Base-by-base conservation (phyloP, 306 rosid genomes). In the Citrullus colocynthis region DNA sequence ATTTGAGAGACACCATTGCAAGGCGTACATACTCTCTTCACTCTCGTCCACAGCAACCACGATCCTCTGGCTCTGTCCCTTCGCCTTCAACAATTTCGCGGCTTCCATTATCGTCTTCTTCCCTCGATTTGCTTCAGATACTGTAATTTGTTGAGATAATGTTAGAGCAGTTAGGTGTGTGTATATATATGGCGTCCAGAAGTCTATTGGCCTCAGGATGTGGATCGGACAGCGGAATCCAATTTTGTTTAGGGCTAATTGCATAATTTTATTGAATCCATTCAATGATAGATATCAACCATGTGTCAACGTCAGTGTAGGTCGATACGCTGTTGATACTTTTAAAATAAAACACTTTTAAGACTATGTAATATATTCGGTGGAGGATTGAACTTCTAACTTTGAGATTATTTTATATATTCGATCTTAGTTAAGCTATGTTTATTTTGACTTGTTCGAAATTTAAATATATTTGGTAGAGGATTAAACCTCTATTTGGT, bases 1-100 rank as follows among this genome's bases (percentile, higher is more conserved):
- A 74, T 86, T 87, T 9, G 78, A 72, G 42, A 91, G 86, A 83
- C 97, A 91, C 97, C 97, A 93, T 5, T 87, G 84, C 12, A 93
- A 85, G 0, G 96, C 93, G 28, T 62, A 72, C 97, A 90, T 93
- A 82, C 98, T 93, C 86, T 93, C 96, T 64, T 90, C 73, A 77
- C 97, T 89, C 80, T 89, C 97, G 79, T 92, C 96, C 75, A 93
- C 93, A 6, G 91, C 97, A 34, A 93, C 97, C 79, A 93, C 80
- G 7, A 93, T 85, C 81, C 79, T 87, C 60, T 58, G 75, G 54
- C 17, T 48, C 54, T 52, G 8, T 60, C 83, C 92, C 65, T 18
- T 79, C 28, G 48, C 84, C 78, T 67, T 87, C 89, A 69, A 80
- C 88, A 56, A 83, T 10, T 60, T 32, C 54, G 20, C 78, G 6